A percentile compares a stretch with the other conserved stretches of the same genome.
These are phyloP conservation scores for Dentipellis fragilis DNA, from an alignment of 768 basidiomycete species.

Conservation along the genomic window DNA sequence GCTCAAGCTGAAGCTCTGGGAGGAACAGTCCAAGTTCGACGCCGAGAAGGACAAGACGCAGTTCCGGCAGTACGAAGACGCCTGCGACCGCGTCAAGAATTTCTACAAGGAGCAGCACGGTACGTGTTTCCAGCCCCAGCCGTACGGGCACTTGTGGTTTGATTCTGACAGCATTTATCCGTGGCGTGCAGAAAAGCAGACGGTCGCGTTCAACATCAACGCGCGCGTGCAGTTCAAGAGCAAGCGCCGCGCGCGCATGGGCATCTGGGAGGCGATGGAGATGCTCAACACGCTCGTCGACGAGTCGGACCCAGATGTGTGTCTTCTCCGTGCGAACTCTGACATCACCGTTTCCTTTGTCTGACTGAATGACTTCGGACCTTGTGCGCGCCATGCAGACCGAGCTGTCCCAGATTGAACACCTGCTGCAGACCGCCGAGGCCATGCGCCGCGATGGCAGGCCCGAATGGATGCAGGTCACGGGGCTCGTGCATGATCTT, in stretches of 20 bases:
- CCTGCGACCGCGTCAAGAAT: slow-evolving; percentile 67
- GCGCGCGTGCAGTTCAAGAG: slow-evolving; percentile 68
- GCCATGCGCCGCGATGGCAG: slow-evolving; percentile 79
- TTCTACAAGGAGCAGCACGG: slow-evolving; percentile 78
- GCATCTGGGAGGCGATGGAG: slow-evolving; percentile 79
- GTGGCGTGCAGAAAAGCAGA: slow-evolving; percentile 62
- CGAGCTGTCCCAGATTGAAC: slow-evolving; percentile 76
- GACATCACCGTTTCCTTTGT: background rate
- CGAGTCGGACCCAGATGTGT: slow-evolving; percentile 84
- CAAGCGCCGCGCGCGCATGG: slow-evolving; percentile 61
- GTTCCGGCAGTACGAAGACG: slow-evolving; percentile 67
- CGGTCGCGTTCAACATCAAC: slow-evolving; percentile 73
- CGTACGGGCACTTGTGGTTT: background rate
- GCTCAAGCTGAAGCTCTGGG: slow-evolving; percentile 49
- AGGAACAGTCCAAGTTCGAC: slow-evolving; percentile 49
- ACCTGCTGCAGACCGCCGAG: slow-evolving; percentile 86
- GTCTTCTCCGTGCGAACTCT: slow-evolving; percentile 8
- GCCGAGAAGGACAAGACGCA: slow-evolving; percentile 51
- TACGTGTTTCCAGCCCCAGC: slow-evolving; percentile 19
- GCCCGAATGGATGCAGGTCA: slow-evolving; percentile 89
- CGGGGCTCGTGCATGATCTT: slow-evolving; percentile 81
- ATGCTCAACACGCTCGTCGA: slow-evolving; percentile 81
- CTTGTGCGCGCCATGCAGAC: slow-evolving; percentile 33
- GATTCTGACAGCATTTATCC: slow-evolving; percentile 1
- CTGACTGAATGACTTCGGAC: no score